These are phyloP conservation scores for Lasiodiplodia sp. DNA, from an alignment of 2,329 filamentous ascomycete species.

Conservation along the genomic window DNA sequence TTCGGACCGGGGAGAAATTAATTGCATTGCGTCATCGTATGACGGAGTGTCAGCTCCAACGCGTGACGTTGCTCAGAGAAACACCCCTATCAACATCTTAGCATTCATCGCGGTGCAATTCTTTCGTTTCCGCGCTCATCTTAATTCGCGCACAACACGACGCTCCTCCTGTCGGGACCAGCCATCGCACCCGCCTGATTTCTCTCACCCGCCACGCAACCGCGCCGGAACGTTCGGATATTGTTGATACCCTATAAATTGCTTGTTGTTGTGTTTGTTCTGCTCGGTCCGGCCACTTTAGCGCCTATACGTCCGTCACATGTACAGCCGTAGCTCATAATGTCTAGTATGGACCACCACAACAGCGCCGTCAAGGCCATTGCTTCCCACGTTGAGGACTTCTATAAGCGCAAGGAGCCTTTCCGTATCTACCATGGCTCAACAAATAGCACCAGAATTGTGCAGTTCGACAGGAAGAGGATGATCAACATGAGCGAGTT, in stretches of 20 bases:
- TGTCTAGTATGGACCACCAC: constrained; percentile 42
- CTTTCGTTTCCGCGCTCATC: not conserved
- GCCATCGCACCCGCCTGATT: not conserved
- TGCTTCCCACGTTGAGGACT: constrained; percentile 51
- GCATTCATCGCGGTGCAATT: not conserved
- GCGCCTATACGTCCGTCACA: not conserved
- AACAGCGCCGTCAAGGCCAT: constrained; percentile 47
- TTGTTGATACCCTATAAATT: not conserved
- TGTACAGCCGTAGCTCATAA: not conserved
- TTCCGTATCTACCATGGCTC: constrained; percentile 66
- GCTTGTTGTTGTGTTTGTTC: not conserved
- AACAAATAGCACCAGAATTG: constrained; percentile 61
- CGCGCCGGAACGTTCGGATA: not conserved
- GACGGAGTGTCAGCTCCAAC: not conserved
- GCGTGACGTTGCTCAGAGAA: not conserved
- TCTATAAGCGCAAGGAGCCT: constrained; percentile 54
- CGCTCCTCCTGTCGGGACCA: not conserved
- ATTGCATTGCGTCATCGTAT: constrained; percentile 4
- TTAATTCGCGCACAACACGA: not conserved
- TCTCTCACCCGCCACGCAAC: not conserved
- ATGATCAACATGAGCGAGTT: constrained; percentile 59
- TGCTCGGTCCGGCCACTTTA: not conserved
- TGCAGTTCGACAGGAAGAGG: constrained; percentile 48
- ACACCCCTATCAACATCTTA: not conserved
- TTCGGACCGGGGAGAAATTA: not conserved